A percentile compares a stretch with the other conserved stretches of the same genome.
Evolutionary conservation across 1,284 basidiomycete species (phyloP).

Genomic region (Ceratobasidium sp.): DNA sequence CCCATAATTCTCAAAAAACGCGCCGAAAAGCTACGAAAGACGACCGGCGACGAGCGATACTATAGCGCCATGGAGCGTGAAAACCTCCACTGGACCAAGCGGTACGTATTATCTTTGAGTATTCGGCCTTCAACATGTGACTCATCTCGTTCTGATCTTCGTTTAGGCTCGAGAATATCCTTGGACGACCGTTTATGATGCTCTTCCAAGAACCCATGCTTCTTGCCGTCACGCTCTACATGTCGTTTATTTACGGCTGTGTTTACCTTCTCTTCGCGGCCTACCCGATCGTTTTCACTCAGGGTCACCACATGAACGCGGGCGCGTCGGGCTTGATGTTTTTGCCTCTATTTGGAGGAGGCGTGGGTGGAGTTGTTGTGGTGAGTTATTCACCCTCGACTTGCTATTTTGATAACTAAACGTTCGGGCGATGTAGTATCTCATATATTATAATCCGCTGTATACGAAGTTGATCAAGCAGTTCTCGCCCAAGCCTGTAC

Average conservation of each 20-base stretch:
- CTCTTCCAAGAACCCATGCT: constrained; percentile 85
- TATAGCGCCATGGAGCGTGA: constrained; percentile 61
- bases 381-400: constrained; percentile 46
- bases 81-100: constrained; percentile 52
- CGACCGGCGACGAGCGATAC: constrained; percentile 76
- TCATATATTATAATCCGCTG: constrained; percentile 53
- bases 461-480: constrained; percentile 49
- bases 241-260: constrained; percentile 55
- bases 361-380: constrained; percentile 50
- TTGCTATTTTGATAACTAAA: too few species aligned
- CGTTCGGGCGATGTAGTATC: constrained; percentile 50
- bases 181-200: constrained; percentile 74
- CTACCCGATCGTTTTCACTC: constrained; percentile 63
- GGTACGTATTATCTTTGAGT: constrained; percentile 48
- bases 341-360: constrained; percentile 62
- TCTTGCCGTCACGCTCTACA: constrained; percentile 75
- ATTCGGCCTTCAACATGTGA: too few species aligned
- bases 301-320: constrained; percentile 61
- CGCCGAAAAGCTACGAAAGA: constrained; percentile 64
- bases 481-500: constrained; percentile 49
- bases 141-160: constrained; percentile 1
- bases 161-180: constrained; percentile 60
- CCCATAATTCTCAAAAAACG: constrained; percentile 69
- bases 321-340: constrained; percentile 63
- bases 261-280: constrained; percentile 61